Conservation (phyloP, 2,329 filamentous ascomycete genomes). For the Aspergillus brasiliensis region DNA sequence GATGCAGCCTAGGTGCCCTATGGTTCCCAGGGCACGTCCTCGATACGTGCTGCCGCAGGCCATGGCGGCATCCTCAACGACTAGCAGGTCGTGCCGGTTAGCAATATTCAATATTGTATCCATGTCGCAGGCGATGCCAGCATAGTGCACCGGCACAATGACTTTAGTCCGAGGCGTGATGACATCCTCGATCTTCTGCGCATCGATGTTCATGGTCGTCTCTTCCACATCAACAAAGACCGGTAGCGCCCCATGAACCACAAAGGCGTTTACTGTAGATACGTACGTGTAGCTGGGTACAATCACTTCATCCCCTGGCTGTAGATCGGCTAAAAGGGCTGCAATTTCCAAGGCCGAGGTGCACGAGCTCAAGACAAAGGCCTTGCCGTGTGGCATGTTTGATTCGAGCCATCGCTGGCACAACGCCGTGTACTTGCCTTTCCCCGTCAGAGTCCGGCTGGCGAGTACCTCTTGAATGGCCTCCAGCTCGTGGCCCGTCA, state of each 20-base stretch:
- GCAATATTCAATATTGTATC: slow-evolving; percentile 13
- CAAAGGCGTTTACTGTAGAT: slow-evolving; percentile 18
- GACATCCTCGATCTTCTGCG: neutral
- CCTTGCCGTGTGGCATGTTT: neutral
- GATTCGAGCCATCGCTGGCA: slow-evolving; percentile 19
- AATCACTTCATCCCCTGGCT: slow-evolving; percentile 20
- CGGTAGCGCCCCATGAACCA: slow-evolving; percentile 13
- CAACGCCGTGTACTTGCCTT: slow-evolving; percentile 14
- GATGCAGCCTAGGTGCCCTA: slow-evolving; percentile 20
- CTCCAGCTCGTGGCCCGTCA: slow-evolving; percentile 5
- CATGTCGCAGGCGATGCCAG: slow-evolving; percentile 19
- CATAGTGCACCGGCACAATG: slow-evolving; percentile 21
- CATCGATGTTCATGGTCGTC: slow-evolving; percentile 18
- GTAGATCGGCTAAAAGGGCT: slow-evolving; percentile 10
- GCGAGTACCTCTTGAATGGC: slow-evolving; percentile 9
- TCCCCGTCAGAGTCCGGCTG: neutral
- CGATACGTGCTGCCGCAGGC: slow-evolving; percentile 14
- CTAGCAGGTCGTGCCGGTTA: slow-evolving; percentile 4
- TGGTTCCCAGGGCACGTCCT: slow-evolving; percentile 16
- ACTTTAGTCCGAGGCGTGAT: slow-evolving; percentile 17
- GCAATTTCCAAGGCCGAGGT: slow-evolving; percentile 19
- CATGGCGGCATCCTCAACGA: slow-evolving; percentile 21
- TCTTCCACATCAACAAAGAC: slow-evolving; percentile 20
- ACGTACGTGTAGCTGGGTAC: slow-evolving; percentile 20
- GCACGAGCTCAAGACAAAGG: slow-evolving; percentile 14